phyloP scores from a whole-genome alignment of 2,329 filamentous ascomycete genomes.

The Cladophialophora carrionii region DNA sequence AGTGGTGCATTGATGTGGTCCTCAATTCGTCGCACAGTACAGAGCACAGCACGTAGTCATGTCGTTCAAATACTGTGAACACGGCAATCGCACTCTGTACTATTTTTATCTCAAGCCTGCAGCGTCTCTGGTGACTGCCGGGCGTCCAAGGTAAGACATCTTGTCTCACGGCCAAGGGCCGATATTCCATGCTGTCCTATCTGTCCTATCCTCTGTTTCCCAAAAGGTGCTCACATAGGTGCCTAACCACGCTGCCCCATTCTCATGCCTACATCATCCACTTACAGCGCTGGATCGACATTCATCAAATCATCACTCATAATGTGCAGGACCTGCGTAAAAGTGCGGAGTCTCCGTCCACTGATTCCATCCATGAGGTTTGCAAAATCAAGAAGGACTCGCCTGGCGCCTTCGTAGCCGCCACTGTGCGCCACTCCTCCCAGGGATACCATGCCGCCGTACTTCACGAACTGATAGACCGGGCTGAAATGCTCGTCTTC shows the following conservation, averaged over 20 bases:
- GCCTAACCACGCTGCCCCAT: neutral
- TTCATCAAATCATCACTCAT: slow-evolving; percentile 54
- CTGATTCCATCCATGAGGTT: slow-evolving; percentile 58
- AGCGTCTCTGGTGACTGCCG: no score
- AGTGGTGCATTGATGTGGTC: no score
- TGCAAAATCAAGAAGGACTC: slow-evolving; percentile 57
- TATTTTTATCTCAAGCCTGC: no score
- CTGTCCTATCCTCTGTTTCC: neutral
- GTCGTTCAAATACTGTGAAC: no score
- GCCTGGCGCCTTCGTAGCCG: slow-evolving; percentile 56
- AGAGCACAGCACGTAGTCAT: no score
- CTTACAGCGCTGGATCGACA: slow-evolving; percentile 28
- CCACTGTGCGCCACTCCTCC: slow-evolving; percentile 54
- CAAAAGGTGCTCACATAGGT: neutral
- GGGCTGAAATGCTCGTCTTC: slow-evolving; percentile 28
- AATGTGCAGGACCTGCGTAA: slow-evolving; percentile 57
- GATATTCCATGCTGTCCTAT: no score
- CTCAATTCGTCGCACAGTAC: no score
- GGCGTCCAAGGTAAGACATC: no score
- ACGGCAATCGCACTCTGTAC: no score
- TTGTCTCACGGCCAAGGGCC: no score
- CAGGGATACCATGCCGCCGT: slow-evolving; percentile 54
- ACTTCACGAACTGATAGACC: slow-evolving; percentile 50
- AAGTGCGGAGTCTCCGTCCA: slow-evolving; percentile 56
- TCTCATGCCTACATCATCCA: no score